Evolutionary conservation across 768 basidiomycete genomes (phyloP), one percentile per base, ranked within the genome.

Genomic region (Lentinula detonsa): DNA sequence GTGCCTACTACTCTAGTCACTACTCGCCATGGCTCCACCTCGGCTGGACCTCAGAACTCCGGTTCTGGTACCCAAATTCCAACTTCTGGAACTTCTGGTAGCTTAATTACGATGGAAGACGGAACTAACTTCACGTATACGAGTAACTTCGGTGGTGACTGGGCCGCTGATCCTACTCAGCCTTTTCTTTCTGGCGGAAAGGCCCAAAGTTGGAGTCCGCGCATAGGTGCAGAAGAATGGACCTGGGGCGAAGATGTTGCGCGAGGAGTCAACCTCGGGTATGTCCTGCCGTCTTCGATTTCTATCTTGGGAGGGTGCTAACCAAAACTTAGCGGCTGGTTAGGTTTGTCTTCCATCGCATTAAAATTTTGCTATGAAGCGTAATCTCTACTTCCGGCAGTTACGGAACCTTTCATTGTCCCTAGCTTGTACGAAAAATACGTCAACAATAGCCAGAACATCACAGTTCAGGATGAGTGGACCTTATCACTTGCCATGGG

Each of bases 61-160:
- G 60, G 56, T 23, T 66, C 71, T 40, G 50, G 62, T 37, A 62
- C 68, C 3, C 37, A 48, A 48, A 31, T 9, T 13, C 13, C 33
- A 11, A 78, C 74, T 9, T 75, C 79, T 4, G 93, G 93, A 16
- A 81, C 76, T 21, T 78, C 84, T 61, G 93, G 93, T 11, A 88
- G 83, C 60, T 74, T 75, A 13, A 75, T 94, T 48, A 86, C 81
- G 2, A 79, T 81, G 67, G 90, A 86, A 2, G 86, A 94, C 67
- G 94, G 94, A 9, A 79, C 85, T 4, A 88, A 80, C 2, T 90
- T 93, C 75, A 87, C 79, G 1, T 98, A 97, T 73, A 69, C 70
- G 46, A 97, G 95, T 70, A 57, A 78, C 7, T 91, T 91, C 66
- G 92, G 91, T 58, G 94, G 95, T 0, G 81, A 77, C 65, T 97